Conservation (phyloP, 2,329 filamentous ascomycete genomes). For the Tolypocladium cylindrosporum region DNA sequence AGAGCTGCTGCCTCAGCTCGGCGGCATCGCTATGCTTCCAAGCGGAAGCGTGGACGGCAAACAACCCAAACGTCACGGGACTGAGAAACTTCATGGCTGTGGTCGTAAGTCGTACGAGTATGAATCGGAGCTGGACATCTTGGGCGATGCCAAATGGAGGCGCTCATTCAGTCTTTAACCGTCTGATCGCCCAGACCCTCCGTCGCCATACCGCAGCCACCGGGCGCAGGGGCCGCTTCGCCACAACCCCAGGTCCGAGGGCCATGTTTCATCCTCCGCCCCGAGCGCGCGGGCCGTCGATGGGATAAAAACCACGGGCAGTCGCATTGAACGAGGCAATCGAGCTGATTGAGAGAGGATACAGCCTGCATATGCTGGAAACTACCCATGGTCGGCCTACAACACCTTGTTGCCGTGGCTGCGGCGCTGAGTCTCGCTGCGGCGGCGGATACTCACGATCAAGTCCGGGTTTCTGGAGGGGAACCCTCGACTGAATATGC, state of each 20-base stretch:
- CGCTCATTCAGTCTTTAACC: background rate
- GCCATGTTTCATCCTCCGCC: background rate
- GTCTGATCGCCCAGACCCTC: background rate
- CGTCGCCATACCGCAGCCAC: background rate
- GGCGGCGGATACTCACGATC: background rate
- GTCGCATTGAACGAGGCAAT: background rate
- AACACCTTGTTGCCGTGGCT: background rate
- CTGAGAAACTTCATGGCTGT: background rate
- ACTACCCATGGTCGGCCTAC: slow-evolving; percentile 1
- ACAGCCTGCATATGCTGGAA: background rate
- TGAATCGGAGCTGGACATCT: background rate
- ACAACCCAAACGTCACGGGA: background rate
- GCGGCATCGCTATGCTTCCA: slow-evolving; percentile 4
- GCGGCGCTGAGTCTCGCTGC: background rate
- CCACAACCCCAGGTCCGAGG: background rate
- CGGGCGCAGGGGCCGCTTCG: background rate
- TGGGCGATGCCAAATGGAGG: background rate
- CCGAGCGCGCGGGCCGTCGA: background rate
- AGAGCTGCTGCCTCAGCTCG: slow-evolving; percentile 5
- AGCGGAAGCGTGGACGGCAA: slow-evolving; percentile 1
- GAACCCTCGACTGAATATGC: slow-evolving; percentile 4
- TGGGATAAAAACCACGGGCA: background rate
- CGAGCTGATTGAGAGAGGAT: too few species aligned
- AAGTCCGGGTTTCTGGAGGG: background rate
- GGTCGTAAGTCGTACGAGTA: background rate